Conservation (phyloP, 202 grass and related monocot genomes). For the Zizania palustris region DNA sequence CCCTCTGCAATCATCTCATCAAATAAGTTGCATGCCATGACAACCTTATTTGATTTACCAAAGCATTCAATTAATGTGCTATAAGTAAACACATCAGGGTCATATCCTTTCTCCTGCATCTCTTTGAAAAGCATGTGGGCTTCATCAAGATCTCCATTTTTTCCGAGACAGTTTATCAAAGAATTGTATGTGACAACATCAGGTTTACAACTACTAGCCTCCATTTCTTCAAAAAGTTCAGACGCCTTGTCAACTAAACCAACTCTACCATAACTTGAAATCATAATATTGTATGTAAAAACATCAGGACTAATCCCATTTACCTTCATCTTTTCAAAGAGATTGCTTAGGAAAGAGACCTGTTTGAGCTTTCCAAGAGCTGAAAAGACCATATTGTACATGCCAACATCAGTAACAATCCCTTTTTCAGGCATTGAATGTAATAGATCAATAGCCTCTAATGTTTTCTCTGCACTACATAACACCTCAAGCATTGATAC, state of each 20-base stretch:
- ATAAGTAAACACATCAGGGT: slow-evolving; percentile 93
- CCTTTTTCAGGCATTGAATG: slow-evolving; percentile 84
- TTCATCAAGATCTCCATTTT: slow-evolving; percentile 87
- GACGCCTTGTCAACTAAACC: slow-evolving; percentile 74
- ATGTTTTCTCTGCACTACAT: slow-evolving; percentile 81
- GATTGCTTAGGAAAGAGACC: slow-evolving; percentile 61
- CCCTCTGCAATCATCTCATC: slow-evolving; percentile 78
- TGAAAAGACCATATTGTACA: slow-evolving; percentile 95
- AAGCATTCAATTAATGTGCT: slow-evolving; percentile 95
- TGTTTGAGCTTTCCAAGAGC: slow-evolving; percentile 88
- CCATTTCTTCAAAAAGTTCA: slow-evolving; percentile 88
- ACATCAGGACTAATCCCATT: slow-evolving; percentile 76
- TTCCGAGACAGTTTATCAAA: slow-evolving; percentile 92
- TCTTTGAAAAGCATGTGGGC: slow-evolving; percentile 90
- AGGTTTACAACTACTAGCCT: slow-evolving; percentile 64
- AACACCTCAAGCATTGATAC: slow-evolving; percentile 85
- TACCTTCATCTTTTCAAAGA: slow-evolving; percentile 77
- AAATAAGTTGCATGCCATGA: slow-evolving; percentile 87
- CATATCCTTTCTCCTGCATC: slow-evolving; percentile 91
- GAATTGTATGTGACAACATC: slow-evolving; percentile 93
- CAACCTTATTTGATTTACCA: slow-evolving; percentile 89
- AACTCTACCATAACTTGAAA: slow-evolving; percentile 89
- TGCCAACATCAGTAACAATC: slow-evolving; percentile 65
- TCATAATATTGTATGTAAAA: slow-evolving; percentile 96
- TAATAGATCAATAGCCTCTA: slow-evolving; percentile 82